These are phyloP conservation scores for Fibroporia radiculosa DNA, from an alignment of 768 basidiomycete species.

Conservation along the genomic window DNA sequence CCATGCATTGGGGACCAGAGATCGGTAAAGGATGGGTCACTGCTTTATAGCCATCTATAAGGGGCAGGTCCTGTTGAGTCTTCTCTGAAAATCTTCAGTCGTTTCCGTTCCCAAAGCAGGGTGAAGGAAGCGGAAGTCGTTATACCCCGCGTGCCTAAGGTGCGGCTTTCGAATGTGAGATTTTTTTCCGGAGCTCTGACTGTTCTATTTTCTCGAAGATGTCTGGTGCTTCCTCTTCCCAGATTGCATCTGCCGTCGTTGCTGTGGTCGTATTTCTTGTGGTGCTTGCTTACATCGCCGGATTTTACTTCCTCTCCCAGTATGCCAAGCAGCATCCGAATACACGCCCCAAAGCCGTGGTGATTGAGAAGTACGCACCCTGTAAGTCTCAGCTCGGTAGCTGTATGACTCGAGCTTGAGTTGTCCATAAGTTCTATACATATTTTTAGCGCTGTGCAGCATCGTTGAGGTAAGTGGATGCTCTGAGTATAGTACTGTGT, in stretches of 20 bases:
- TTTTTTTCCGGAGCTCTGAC: too few relatives aligned
- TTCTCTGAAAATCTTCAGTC: too few relatives aligned
- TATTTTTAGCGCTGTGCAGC: conserved; percentile 30
- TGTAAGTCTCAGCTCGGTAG: not conserved
- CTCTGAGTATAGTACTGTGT: not conserved
- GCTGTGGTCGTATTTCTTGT: conserved; percentile 28
- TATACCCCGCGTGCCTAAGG: too few relatives aligned
- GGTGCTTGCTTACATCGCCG: conserved; percentile 40
- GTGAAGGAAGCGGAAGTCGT: too few relatives aligned
- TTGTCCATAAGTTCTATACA: not conserved
- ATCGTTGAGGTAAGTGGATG: conserved; percentile 41
- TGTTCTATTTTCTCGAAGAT: too few relatives aligned
- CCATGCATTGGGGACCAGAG: too few relatives aligned
- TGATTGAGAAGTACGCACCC: conserved; percentile 14
- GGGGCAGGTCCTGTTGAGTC: too few relatives aligned
- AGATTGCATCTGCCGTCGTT: conserved; percentile 23
- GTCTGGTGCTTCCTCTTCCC: too few relatives aligned
- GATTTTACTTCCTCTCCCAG: conserved; percentile 42
- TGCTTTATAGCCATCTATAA: too few relatives aligned
- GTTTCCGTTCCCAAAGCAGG: too few relatives aligned
- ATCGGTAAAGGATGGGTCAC: too few relatives aligned
- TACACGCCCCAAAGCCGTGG: conserved; percentile 23
- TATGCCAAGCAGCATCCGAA: conserved; percentile 36
- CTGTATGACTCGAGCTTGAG: not conserved
- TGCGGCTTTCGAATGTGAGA: too few relatives aligned